These are phyloP conservation scores for Vicia faba DNA, from an alignment of 306 rosid species.

Conservation along the genomic window DNA sequence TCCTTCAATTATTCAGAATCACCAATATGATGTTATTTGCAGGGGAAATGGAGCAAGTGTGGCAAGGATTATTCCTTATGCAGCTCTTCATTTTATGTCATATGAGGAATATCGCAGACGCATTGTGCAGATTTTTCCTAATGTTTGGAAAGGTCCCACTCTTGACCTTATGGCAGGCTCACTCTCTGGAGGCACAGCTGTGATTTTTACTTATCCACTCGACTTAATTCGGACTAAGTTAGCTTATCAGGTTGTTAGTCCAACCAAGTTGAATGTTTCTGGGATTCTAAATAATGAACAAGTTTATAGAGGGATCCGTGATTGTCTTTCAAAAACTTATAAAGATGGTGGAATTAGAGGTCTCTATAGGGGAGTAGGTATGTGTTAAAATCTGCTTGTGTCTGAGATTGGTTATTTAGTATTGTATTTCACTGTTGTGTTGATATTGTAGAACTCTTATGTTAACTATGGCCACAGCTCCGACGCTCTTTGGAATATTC, in stretches of 20 bases:
- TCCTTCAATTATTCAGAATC: not conserved
- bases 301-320: conserved; percentile 73
- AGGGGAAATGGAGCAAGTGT: conserved; percentile 99
- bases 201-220: conserved; percentile 86
- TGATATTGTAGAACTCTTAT: conserved; percentile 32
- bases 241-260: conserved; percentile 89
- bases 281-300: conserved; percentile 49
- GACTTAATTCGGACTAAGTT: conserved; percentile 89
- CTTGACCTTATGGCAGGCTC: conserved; percentile 97
- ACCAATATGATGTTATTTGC: conserved; percentile 34
- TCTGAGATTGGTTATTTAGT: conserved; percentile 21
- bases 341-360: conserved; percentile 81
- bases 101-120: conserved; percentile 90
- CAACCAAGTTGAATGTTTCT: conserved; percentile 53
- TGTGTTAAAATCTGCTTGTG: conserved; percentile 34
- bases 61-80: conserved; percentile 95
- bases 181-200: conserved; percentile 95
- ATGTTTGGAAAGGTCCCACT: conserved; percentile 71
- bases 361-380: conserved; percentile 95
- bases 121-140: conserved; percentile 75
- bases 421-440: conserved; percentile 39
- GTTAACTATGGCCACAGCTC: conserved; percentile 63
- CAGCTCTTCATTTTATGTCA: conserved; percentile 88
- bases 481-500: conserved; percentile 91
- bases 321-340: conserved; percentile 78